Evolutionary conservation across 23 red algal genomes (phyloP), one percentile per base, ranked within the genome.

Genomic region (Rhodosorus marinus): DNA sequence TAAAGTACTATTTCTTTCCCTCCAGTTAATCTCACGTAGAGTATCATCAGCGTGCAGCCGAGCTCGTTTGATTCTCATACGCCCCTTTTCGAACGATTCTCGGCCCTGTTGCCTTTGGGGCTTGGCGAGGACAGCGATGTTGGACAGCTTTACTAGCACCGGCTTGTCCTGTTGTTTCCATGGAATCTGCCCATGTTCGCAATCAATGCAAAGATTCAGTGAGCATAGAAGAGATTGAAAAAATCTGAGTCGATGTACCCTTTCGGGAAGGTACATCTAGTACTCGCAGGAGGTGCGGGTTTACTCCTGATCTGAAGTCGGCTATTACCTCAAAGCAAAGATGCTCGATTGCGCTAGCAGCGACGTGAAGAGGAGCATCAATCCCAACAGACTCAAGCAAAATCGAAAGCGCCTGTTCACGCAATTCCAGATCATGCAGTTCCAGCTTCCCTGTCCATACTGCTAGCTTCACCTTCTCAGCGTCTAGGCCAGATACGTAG

Each of bases 401-500:
- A 1, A 77, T 79, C 24, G 64, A 52, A 8, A 82, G 55, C 28
- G 87, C 76, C 51, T 94, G 77, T 0, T 77, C 56, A 0, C 69
- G 71, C 0, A 94, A 64, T 3, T 68, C 69, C 4, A 94, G 66
- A 29, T 62, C 38, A 26, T 64, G 78, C 29, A 94, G 63, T 57
- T 80, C 78, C 20, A 94, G 65, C 4, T 62, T 46, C 7, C 87
- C 87, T 8, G 68, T 72, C 87, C 82, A 92, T 31, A 75, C 66
- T 4, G 72, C 82, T 24, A 92, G 55, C 23, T 28, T 47, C 19
- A 92, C 54, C 25, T 56, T 71, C 8, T 92, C 53, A 7, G 67
- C 67, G 52, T 92, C 82, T 48, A 92, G 67, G 0, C 82, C 82
- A 40, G 72, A 49, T n/a, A 92, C 63, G 53, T 92, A 92, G 43